These are phyloP conservation scores for Sporormia fimetaria DNA, from an alignment of 495 filamentous ascomycete genomes.

Conservation along the genomic window DNA sequence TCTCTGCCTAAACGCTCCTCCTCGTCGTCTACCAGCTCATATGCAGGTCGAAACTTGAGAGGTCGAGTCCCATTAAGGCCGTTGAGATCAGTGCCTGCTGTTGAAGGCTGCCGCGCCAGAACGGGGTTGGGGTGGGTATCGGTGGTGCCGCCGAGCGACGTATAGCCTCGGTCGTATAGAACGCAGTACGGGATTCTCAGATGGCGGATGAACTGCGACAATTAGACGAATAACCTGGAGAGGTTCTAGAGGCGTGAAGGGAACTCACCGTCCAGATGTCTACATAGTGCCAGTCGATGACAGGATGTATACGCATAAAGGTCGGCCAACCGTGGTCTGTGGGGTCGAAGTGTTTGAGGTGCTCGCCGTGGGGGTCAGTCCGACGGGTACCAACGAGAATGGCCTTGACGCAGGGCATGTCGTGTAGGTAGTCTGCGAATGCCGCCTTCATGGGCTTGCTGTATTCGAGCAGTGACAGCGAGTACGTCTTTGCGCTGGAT, in stretches of 20 bases:
- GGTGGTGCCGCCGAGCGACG: slow-evolving; percentile 73
- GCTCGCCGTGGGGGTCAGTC: slow-evolving; percentile 81
- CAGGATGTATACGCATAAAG: slow-evolving; percentile 88
- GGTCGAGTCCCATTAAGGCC: slow-evolving; percentile 17
- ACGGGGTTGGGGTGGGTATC: slow-evolving; percentile 87
- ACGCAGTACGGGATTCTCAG: slow-evolving; percentile 68
- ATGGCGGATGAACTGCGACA: slow-evolving; percentile 62
- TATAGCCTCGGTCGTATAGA: slow-evolving; percentile 78
- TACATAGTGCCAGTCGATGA: slow-evolving; percentile 94
- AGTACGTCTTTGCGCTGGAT: slow-evolving; percentile 50
- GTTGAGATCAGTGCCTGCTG: too few relatives aligned
- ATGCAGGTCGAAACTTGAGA: slow-evolving; percentile 62
- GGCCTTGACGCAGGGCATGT: slow-evolving; percentile 54
- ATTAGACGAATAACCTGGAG: not conserved
- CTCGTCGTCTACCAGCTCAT: slow-evolving; percentile 70
- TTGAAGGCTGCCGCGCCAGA: slow-evolving; percentile 30
- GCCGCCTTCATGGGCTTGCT: slow-evolving; percentile 64
- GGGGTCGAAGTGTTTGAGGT: slow-evolving; percentile 64
- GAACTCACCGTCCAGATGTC: slow-evolving; percentile 81
- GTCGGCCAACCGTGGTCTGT: slow-evolving; percentile 86
- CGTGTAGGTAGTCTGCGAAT: slow-evolving; percentile 63
- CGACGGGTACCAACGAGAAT: slow-evolving; percentile 87
- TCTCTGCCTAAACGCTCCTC: slow-evolving; percentile 79
- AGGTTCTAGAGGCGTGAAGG: slow-evolving; percentile 13
- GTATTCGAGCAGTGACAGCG: slow-evolving; percentile 66